Base-by-base conservation (phyloP, 2,329 filamentous ascomycete species). In the Sphaerulina vaccinii region DNA sequence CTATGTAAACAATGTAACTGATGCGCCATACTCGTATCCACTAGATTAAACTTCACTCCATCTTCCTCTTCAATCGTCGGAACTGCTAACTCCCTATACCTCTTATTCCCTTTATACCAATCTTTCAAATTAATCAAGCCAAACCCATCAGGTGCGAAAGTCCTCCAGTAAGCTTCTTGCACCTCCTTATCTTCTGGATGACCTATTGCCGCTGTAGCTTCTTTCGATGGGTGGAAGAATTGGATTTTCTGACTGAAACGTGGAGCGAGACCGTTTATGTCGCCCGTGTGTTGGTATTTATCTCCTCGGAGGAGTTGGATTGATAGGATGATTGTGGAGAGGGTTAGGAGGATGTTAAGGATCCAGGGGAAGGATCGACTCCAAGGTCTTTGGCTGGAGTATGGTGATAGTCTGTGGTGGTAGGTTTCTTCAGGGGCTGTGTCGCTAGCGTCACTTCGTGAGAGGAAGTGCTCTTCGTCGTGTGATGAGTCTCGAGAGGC, bases 11-110 rank as follows among this genome's bases (percentile, higher is more conserved):
- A 51, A 6, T 51, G 49, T 16, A 51, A 35, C 27, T 51, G 49
- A 22, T 51, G 49, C 18, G 41, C 49, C 49, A 51, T 46, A 5
- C 41, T 46, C 3, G 49, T 51, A 27, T 51, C 49, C 16, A 51
- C 49, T 7, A 51, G 33, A 23, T 46, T 51, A 21, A 40, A 51
- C 6, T 32, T n/a, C n/a, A n/a, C n/a, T n/a, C n/a, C n/a, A n/a
- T n/a, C 43, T 24, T 41, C 49, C 13, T 36, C 33, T 27, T 51
- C 43, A 23, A 51, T n/a, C 2, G 41, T 51, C 18, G 49, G 49
- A 5, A 36, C 36, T 3, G 49, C 27, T 16, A 51, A 27, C 3
- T 46, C 22, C 1, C 41, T 41, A 15, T 51, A 51, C n/a, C 38
- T 36, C 5, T 21, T 33, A 2, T 41, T n/a, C n/a, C n/a, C n/a